Evolutionary conservation across 192 early-diverging fungal species (phyloP), one percentile per base, ranked within the genome.

Genomic region (Linnemannia hyalina): DNA sequence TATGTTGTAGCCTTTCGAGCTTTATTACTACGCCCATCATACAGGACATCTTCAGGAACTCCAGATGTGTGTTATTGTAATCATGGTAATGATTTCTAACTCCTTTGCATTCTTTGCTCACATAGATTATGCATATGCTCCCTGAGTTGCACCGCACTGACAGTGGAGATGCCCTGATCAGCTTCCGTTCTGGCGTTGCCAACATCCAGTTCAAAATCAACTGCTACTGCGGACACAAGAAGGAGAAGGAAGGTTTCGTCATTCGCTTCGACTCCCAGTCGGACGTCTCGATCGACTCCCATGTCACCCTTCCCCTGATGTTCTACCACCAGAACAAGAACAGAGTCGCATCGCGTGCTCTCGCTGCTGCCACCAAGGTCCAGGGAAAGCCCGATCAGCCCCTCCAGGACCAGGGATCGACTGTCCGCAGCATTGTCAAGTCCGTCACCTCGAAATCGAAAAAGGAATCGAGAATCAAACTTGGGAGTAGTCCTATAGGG

Each of bases 261-360:
- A 81, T 86, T 72, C 84, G 84, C 60, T 86, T 86, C 47, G 84
- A 86, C 54, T 80, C 84, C 3, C 69, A 71, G 36, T 86, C 84
- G 63, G 84, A 86, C 49, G 20, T 44, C 16, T 46, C 84, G 0
- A 86, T 86, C 46, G 84, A 79, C 47, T 86, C 84, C 41, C 84
- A 86, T 86, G 79, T 86, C 63, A 86, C 84, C 32, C 69, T 86
- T n/a, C 84, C 84, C 20, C 42, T 86, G 60, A 86, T 86, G 84
- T 80, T 86, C 80, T 86, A 86, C 11, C 84, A 86, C 46, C 84
- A 86, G 75, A 86, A 86, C 76, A 86, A 86, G 41, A 86, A 86
- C 75, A 73, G 84, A 55, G 79, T 80, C 35, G 84, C 84, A 0
- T 85, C 83, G 4, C 83, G 83, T 29, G 78, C 76, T 11, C 68